Evolutionary conservation across 1,139 yeast species (phyloP).

Genomic region (Suhomyces guaymorum): DNA sequence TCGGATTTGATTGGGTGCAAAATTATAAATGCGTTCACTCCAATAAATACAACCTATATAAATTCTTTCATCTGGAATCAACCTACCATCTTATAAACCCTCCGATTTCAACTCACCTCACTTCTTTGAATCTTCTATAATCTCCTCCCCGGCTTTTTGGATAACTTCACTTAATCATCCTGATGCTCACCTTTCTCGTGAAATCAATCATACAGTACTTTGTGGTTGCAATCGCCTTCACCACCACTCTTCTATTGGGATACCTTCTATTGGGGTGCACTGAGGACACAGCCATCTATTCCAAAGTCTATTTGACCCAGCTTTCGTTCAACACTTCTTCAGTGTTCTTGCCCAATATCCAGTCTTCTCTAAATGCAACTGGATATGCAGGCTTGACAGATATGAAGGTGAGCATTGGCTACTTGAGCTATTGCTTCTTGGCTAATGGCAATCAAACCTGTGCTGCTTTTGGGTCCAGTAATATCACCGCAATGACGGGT

Average conservation of each 20-base stretch:
- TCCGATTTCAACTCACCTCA: no score
- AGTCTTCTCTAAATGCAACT: conserved; percentile 29
- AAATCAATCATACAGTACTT: conserved; percentile 8
- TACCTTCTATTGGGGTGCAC: conserved; percentile 58
- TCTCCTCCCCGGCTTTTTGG: background rate
- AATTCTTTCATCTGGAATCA: no score
- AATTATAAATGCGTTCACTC: no score
- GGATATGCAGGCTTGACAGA: conserved; percentile 23
- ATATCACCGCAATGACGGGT: conserved; percentile 25
- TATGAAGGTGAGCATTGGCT: conserved; percentile 50
- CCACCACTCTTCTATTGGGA: conserved; percentile 43
- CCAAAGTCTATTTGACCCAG: conserved; percentile 47
- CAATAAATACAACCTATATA: no score
- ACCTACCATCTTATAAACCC: no score
- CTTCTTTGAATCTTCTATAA: no score
- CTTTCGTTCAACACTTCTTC: conserved; percentile 48
- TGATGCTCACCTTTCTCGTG: conserved; percentile 1
- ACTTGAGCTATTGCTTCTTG: conserved; percentile 50
- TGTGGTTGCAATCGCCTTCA: conserved; percentile 27
- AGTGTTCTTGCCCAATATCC: conserved; percentile 35
- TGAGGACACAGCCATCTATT: conserved; percentile 37
- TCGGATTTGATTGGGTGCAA: conserved; percentile 8
- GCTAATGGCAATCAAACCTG: conserved; percentile 32
- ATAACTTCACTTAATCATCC: conserved; percentile 1
- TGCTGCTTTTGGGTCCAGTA: conserved; percentile 28